phyloP scores from a whole-genome alignment of 129 eudicot genomes.

The Artemisia tridentata region DNA sequence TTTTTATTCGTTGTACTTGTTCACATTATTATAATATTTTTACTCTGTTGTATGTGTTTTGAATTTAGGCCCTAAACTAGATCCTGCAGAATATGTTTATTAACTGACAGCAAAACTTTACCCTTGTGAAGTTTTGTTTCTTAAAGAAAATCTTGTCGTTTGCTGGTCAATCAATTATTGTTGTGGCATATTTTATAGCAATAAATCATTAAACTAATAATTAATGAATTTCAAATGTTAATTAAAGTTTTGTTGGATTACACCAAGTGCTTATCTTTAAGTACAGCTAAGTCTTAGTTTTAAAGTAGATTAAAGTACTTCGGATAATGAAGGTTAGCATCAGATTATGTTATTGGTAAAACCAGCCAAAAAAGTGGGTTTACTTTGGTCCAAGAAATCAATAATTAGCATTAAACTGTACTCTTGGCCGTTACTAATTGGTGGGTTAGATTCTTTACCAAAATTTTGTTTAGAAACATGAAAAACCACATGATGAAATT shows the following conservation, averaged over 20 bases:
- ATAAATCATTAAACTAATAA: slow-evolving; percentile 21
- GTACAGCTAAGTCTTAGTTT: slow-evolving; percentile 36
- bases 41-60: neutral
- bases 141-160: slow-evolving; percentile 18
- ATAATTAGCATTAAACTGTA: slow-evolving; percentile 27
- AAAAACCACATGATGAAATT: slow-evolving; percentile 5
- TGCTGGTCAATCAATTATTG: slow-evolving; percentile 24
- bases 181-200: slow-evolving; percentile 24
- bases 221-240: slow-evolving; percentile 16
- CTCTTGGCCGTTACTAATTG: slow-evolving; percentile 32
- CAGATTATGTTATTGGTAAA: slow-evolving; percentile 35
- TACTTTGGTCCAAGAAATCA: slow-evolving; percentile 33
- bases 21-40: neutral
- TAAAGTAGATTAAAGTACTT: slow-evolving; percentile 35
- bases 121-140: slow-evolving; percentile 15
- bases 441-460: slow-evolving; percentile 32
- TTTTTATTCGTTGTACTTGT: neutral
- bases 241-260: slow-evolving; percentile 30
- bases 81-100: neutral
- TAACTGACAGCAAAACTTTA: slow-evolving; percentile 16
- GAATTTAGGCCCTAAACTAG: slow-evolving; percentile 4
- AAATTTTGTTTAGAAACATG: slow-evolving; percentile 10
- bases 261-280: slow-evolving; percentile 33
- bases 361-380: slow-evolving; percentile 33
- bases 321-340: slow-evolving; percentile 35